Conservation (phyloP, 2,329 filamentous ascomycete species). For the Alternaria sp. region DNA sequence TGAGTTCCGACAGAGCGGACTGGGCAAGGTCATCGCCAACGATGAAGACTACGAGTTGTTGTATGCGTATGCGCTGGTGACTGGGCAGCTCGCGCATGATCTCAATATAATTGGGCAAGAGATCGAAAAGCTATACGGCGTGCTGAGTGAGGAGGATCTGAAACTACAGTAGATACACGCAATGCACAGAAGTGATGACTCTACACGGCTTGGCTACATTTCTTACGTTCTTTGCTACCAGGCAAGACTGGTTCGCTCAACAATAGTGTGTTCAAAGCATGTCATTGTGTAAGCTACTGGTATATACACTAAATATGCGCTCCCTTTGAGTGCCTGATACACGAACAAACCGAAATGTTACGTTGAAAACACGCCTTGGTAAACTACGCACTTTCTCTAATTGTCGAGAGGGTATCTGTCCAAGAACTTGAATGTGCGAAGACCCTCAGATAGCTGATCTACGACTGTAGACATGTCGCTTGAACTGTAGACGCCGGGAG, state of each 20-base stretch:
- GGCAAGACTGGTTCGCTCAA: neutral
- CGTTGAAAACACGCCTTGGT: neutral
- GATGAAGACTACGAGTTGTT: slow-evolving; percentile 89
- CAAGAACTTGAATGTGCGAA: slow-evolving; percentile 72
- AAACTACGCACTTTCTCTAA: neutral
- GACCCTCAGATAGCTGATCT: slow-evolving; percentile 55
- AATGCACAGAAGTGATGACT: neutral
- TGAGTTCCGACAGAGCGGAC: slow-evolving; percentile 78
- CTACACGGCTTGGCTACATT: neutral
- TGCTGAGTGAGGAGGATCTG: slow-evolving; percentile 68
- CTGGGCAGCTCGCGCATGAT: slow-evolving; percentile 65
- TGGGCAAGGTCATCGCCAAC: slow-evolving; percentile 60
- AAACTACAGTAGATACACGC: slow-evolving; percentile 54
- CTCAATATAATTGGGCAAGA: slow-evolving; percentile 63
- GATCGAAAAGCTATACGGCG: slow-evolving; percentile 67
- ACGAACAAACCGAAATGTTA: neutral
- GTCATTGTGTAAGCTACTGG: neutral
- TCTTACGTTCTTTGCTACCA: neutral
- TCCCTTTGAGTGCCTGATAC: neutral
- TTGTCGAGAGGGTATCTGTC: slow-evolving; percentile 68
- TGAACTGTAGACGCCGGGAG: slow-evolving; percentile 49
- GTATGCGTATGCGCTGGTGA: slow-evolving; percentile 83
- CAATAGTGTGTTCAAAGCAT: neutral
- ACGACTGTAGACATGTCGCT: slow-evolving; percentile 27
- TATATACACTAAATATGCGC: neutral